Base-by-base conservation (phyloP, 352 stramenopile genomes). In the Pythium aphanidermatum region DNA sequence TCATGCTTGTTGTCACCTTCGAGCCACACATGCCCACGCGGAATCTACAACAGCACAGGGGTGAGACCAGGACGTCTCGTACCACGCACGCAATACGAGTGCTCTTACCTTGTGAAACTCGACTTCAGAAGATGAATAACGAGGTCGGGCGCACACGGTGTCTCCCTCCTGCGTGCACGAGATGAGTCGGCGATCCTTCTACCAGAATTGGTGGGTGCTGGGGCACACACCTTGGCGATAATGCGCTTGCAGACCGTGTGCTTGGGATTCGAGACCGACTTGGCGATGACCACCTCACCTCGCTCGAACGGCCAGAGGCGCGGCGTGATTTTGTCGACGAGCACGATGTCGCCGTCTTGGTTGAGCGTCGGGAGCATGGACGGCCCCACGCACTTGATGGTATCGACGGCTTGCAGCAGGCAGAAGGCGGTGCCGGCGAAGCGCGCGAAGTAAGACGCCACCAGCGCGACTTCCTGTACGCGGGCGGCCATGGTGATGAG, bases 1-100 rank as follows among this genome's bases (percentile, higher is more conserved):
- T 98, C 94, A 47, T 91, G 61, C 27, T 95, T 88, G 78, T 99
- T 99, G 71, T 99, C 96, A 33, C 96, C 96, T 71, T 98, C 92
- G 12, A 99, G 60, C 96, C 96, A 99, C 37, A 98, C 70, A 58
- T 98, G 88, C 25, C 95, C 92, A 43, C 87, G 79, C 3, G 95
- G 95, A 19, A 91, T 76, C 72, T 79, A 20, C 4, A 10, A n/a
- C n/a, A n/a, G n/a, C n/a, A n/a, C n/a, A n/a, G n/a, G n/a, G n/a
- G n/a, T n/a, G n/a, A n/a, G n/a, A n/a, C n/a, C n/a, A n/a, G n/a
- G n/a, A n/a, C n/a, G n/a, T n/a, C n/a, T n/a, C n/a, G n/a, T n/a
- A n/a, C n/a, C n/a, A n/a, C n/a, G n/a, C n/a, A n/a, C n/a, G n/a
- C n/a, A n/a, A n/a, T 21, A 0, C 24, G 25, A 19, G n/a, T 8